A percentile compares a stretch with the other conserved stretches of the same genome.
phyloP scores from a whole-genome alignment of 768 basidiomycete species.

The Trametes gibbosa region DNA sequence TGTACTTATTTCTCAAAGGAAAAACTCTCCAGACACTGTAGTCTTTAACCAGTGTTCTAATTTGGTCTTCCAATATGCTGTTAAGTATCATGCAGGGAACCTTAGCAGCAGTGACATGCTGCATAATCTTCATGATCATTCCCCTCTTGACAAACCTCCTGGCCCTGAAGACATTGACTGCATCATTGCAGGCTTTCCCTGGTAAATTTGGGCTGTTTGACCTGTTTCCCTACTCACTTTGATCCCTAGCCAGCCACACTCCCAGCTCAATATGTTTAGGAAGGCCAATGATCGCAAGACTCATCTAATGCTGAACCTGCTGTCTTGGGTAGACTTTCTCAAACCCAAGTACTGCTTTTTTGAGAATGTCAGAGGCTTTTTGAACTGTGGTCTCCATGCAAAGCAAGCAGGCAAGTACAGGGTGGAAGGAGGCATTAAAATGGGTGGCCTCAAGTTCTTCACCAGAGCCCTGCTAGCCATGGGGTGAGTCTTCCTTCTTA shows the following conservation, averaged over 20 bases:
- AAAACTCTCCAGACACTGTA: constrained; percentile 48
- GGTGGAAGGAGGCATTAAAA: constrained; percentile 63
- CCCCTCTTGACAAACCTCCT: constrained; percentile 44
- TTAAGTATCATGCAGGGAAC: constrained; percentile 46
- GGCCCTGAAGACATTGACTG: constrained; percentile 55
- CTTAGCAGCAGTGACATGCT: constrained; percentile 32
- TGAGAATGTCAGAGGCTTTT: constrained; percentile 48
- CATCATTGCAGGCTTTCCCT: constrained; percentile 73
- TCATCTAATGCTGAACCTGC: constrained; percentile 60
- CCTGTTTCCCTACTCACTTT: not conserved
- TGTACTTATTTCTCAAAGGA: constrained; percentile 31
- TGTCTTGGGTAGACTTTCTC: constrained; percentile 43
- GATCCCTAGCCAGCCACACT: constrained; percentile 68
- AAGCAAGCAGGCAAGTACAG: constrained; percentile 38
- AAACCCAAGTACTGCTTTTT: constrained; percentile 44
- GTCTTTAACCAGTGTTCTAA: constrained; percentile 78
- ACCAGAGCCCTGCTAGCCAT: constrained; percentile 59
- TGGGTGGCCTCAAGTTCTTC: constrained; percentile 73
- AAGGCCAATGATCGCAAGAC: constrained; percentile 66
- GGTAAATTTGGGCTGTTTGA: constrained; percentile 37
- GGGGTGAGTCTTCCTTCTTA: constrained; percentile 42
- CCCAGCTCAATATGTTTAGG: constrained; percentile 67
- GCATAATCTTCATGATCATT: constrained; percentile 37
- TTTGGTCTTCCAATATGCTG: constrained; percentile 51
- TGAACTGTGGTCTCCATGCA: constrained; percentile 39